These are phyloP conservation scores for Neoboletus subvelutipes DNA, from an alignment of 768 basidiomycete genomes.

Conservation along the genomic window DNA sequence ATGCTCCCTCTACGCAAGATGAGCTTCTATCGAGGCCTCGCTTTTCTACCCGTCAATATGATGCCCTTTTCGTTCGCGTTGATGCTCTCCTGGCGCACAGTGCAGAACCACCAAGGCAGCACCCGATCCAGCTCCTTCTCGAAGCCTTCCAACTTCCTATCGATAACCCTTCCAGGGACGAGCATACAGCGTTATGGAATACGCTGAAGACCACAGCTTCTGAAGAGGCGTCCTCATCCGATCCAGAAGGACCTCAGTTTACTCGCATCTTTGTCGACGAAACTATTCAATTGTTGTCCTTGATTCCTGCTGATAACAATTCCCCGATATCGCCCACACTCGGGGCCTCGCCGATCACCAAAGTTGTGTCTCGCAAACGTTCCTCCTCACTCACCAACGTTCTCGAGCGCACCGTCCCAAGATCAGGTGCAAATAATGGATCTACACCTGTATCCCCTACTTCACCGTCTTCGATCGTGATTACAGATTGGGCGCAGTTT, in stretches of 20 bases:
- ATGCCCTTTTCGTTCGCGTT: slow-evolving; percentile 67
- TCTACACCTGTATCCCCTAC: slow-evolving; percentile 29
- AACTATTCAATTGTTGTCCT: slow-evolving; percentile 51
- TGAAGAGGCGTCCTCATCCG: slow-evolving; percentile 23
- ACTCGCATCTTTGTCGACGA: slow-evolving; percentile 67
- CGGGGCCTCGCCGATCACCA: slow-evolving; percentile 37
- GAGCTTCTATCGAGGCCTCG: slow-evolving; percentile 60
- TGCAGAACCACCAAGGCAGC: slow-evolving; percentile 40
- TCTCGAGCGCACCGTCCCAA: slow-evolving; percentile 21
- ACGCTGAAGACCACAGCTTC: slow-evolving; percentile 46
- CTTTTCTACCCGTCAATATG: slow-evolving; percentile 63
- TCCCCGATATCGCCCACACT: slow-evolving; percentile 30
- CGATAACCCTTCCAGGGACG: slow-evolving; percentile 34
- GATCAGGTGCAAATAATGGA: slow-evolving; percentile 15
- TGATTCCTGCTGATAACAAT: slow-evolving; percentile 45
- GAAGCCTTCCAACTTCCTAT: slow-evolving; percentile 55
- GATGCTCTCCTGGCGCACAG: slow-evolving; percentile 49
- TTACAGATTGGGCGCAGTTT: slow-evolving; percentile 67
- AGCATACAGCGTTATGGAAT: slow-evolving; percentile 51
- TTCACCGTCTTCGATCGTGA: slow-evolving; percentile 29
- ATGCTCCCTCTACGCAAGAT: slow-evolving; percentile 32
- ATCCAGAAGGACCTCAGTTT: slow-evolving; percentile 39
- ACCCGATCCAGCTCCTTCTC: slow-evolving; percentile 58
- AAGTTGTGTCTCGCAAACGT: slow-evolving; percentile 30
- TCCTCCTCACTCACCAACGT: slow-evolving; percentile 32